phyloP scores from a whole-genome alignment of 163 green algal species.

The Smithsoniella earleae region DNA sequence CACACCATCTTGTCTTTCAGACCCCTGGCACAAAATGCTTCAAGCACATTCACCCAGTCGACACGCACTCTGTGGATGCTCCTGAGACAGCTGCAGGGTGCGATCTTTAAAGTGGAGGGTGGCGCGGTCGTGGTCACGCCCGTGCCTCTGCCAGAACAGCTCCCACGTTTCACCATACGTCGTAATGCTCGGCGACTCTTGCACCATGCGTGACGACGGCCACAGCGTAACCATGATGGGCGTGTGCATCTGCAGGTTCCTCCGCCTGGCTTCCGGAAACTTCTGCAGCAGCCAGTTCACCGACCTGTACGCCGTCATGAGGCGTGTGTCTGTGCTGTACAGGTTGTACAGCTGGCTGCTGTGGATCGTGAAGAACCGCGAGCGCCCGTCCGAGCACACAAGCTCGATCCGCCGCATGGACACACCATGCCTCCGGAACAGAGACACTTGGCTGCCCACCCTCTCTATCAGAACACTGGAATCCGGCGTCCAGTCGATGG shows the following conservation, averaged over 20 bases:
- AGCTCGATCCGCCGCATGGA: slow-evolving; percentile 34
- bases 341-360: slow-evolving; percentile 39
- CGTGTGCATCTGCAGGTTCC: slow-evolving; percentile 67
- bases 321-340: neutral
- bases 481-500: slow-evolving; percentile 44
- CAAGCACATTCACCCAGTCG: neutral
- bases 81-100: slow-evolving; percentile 30
- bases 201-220: slow-evolving; percentile 76
- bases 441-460: slow-evolving; percentile 63
- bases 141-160: slow-evolving; percentile 80
- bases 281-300: slow-evolving; percentile 74
- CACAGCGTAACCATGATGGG: slow-evolving; percentile 78
- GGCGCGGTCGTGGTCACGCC: slow-evolving; percentile 78
- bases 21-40: neutral
- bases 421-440: slow-evolving; percentile 72
- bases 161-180: slow-evolving; percentile 87
- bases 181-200: slow-evolving; percentile 77
- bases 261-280: slow-evolving; percentile 61
- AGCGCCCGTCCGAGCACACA: slow-evolving; percentile 65
- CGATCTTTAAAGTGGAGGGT: slow-evolving; percentile 85
- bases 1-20: neutral
- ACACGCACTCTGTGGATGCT: slow-evolving; percentile 17
- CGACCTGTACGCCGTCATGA: slow-evolving; percentile 34
- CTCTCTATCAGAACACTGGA: slow-evolving; percentile 65
- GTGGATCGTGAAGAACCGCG: slow-evolving; percentile 79